These are phyloP conservation scores for Globisporangium megalacanthum DNA, from an alignment of 352 stramenopile genomes.

Conservation along the genomic window DNA sequence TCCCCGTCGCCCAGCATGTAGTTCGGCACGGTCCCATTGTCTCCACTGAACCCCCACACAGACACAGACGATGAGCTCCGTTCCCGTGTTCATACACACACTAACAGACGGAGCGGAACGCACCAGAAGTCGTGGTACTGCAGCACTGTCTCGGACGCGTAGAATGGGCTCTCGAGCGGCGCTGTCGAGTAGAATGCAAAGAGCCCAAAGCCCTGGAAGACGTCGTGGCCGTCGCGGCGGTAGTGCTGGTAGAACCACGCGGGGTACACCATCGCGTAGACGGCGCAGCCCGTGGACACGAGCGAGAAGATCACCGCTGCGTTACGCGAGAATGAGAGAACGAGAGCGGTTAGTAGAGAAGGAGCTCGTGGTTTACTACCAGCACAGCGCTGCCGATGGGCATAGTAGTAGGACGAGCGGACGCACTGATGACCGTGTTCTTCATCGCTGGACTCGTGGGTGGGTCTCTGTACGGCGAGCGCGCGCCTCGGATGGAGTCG, in stretches of 20 bases:
- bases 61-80: neutral
- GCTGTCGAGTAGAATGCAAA: slow-evolving; percentile 83
- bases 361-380: too few species aligned
- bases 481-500: too few species aligned
- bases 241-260: slow-evolving; percentile 87
- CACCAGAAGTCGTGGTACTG: slow-evolving; percentile 75
- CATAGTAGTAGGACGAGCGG: neutral
- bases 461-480: too few species aligned
- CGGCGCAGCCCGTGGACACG: slow-evolving; percentile 62
- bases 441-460: slow-evolving; percentile 27
- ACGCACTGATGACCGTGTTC: slow-evolving; percentile 74
- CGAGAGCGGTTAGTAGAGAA: neutral
- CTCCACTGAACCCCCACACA: slow-evolving; percentile 3
- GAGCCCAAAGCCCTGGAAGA: slow-evolving; percentile 78
- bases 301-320: slow-evolving; percentile 78
- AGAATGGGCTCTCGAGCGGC: slow-evolving; percentile 66
- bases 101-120: neutral
- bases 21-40: slow-evolving; percentile 44
- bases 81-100: neutral
- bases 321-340: neutral
- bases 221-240: slow-evolving; percentile 55
- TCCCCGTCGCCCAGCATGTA: slow-evolving; percentile 80
- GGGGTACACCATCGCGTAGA: slow-evolving; percentile 77
- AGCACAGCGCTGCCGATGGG: neutral
- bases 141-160: slow-evolving; percentile 70